Percentiles rank a stretch among this genome's conserved stretches.
These are phyloP conservation scores for Ophiostoma ulmi DNA, from an alignment of 2,329 filamentous ascomycete genomes.

Conservation along the genomic window DNA sequence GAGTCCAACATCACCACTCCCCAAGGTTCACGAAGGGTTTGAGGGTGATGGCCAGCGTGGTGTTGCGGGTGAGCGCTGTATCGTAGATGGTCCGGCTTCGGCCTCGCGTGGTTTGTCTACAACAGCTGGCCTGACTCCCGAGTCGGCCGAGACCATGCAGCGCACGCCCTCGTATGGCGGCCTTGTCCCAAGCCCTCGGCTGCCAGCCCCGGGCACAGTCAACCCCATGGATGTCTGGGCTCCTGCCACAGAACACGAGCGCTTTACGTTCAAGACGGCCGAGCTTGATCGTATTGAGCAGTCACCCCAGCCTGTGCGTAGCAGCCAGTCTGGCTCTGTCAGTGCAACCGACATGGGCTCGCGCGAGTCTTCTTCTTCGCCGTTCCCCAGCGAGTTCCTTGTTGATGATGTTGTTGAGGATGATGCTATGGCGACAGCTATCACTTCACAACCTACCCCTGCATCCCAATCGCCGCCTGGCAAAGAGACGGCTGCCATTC, in stretches of 20 bases:
- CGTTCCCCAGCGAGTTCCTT: conserved; percentile 8
- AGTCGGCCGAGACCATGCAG: conserved; percentile 25
- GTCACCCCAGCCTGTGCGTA: background rate
- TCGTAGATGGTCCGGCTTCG: background rate
- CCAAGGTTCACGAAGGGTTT: conserved; percentile 10
- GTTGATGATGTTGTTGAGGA: background rate
- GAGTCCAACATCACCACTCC: conserved; percentile 28
- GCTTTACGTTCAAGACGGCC: conserved; percentile 34
- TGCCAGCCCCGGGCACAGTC: conserved; percentile 44
- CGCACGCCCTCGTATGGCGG: conserved; percentile 22
- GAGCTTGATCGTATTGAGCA: conserved; percentile 36
- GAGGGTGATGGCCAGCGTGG: background rate
- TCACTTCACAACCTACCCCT: background rate
- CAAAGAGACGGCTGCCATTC: background rate
- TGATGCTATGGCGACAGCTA: background rate
- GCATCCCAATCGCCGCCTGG: background rate
- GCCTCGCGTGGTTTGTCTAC: background rate
- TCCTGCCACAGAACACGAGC: conserved; percentile 37
- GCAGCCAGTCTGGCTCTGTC: conserved; percentile 4
- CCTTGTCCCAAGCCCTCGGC: conserved; percentile 29
- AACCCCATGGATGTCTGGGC: conserved; percentile 53
- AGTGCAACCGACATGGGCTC: background rate
- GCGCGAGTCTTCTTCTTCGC: conserved; percentile 3
- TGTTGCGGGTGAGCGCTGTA: background rate
- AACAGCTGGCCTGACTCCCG: conserved; percentile 23